A percentile compares a stretch with the other conserved stretches of the same genome.
These are phyloP conservation scores for Ogataea saltuana DNA, from an alignment of 805 yeast genomes.

Conservation along the genomic window DNA sequence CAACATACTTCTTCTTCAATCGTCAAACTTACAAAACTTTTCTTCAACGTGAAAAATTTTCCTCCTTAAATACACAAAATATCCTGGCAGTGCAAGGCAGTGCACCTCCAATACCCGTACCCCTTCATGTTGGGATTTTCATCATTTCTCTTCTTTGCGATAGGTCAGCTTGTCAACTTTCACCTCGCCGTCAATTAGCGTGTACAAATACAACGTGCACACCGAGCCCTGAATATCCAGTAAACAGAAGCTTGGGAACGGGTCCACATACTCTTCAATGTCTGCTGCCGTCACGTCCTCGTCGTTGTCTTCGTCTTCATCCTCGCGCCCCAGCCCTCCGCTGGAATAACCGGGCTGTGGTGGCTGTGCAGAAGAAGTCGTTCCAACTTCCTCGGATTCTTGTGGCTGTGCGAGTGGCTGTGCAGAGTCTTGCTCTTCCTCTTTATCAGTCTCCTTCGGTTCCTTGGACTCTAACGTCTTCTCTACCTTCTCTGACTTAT, in stretches of 20 bases:
- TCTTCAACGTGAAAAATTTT: slow-evolving; percentile 6
- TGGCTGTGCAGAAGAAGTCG: slow-evolving; percentile 18
- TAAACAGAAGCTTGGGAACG: slow-evolving; percentile 86
- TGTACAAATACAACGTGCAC: slow-evolving; percentile 84
- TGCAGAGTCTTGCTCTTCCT: slow-evolving; percentile 18
- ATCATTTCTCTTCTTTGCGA: slow-evolving; percentile 43
- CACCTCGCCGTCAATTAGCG: slow-evolving; percentile 76
- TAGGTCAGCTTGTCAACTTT: slow-evolving; percentile 86
- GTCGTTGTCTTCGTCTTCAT: slow-evolving; percentile 21
- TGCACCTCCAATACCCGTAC: not conserved
- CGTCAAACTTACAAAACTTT: slow-evolving; percentile 8
- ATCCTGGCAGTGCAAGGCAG: slow-evolving; percentile 5
- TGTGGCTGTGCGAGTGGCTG: slow-evolving; percentile 19
- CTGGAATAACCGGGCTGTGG: too few relatives aligned
- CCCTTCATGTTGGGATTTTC: not conserved
- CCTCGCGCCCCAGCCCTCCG: too few relatives aligned
- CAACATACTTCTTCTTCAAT: not conserved
- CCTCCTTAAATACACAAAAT: slow-evolving; percentile 3
- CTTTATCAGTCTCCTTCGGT: slow-evolving; percentile 12
- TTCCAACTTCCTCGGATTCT: slow-evolving; percentile 18
- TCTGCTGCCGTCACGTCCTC: slow-evolving; percentile 14
- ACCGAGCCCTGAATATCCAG: slow-evolving; percentile 79
- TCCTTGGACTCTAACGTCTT: slow-evolving; percentile 11
- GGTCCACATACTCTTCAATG: slow-evolving; percentile 35
- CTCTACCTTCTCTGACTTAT: slow-evolving; percentile 7